phyloP scores from a whole-genome alignment of 2,329 filamentous ascomycete species.

The Sporothrix sp. region DNA sequence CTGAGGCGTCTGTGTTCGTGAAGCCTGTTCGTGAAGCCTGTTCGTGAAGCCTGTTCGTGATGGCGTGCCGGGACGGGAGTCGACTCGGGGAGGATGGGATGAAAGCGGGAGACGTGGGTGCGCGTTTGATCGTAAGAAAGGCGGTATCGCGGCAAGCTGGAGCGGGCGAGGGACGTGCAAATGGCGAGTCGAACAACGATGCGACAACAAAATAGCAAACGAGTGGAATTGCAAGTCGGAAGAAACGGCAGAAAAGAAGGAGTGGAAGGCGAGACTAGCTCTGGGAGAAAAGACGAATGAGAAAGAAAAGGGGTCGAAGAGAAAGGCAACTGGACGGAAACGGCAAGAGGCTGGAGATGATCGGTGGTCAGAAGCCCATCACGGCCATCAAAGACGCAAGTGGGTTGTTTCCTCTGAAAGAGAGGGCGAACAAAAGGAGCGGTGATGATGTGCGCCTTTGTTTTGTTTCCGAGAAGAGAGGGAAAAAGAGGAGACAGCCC shows the following conservation, averaged over 20 bases:
- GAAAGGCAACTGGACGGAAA: constrained; percentile 18
- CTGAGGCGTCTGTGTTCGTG: too few species aligned
- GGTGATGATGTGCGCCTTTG: constrained; percentile 5
- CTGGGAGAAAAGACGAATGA: constrained; percentile 24
- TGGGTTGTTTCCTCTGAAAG: neutral
- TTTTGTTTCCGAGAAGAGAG: constrained; percentile 6
- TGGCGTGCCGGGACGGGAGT: too few species aligned
- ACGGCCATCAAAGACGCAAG: constrained; percentile 7
- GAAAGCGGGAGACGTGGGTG: too few species aligned
- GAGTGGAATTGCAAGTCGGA: too few species aligned
- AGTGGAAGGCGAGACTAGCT: constrained; percentile 41
- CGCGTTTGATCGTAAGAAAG: too few species aligned
- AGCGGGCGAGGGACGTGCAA: too few species aligned
- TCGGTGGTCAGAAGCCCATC: constrained; percentile 11
- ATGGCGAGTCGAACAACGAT: too few species aligned
- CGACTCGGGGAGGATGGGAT: too few species aligned
- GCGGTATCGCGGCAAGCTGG: too few species aligned
- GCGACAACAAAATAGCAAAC: neutral
- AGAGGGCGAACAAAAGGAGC: neutral
- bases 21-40: too few species aligned
- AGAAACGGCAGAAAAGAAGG: too few species aligned
- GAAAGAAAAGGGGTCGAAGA: constrained; percentile 22
- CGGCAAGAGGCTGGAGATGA: neutral
- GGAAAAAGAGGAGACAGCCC: neutral
- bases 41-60: too few species aligned